Evolutionary conservation across 2,329 filamentous ascomycete genomes (phyloP).

Genomic region (Fusarium acutatum): DNA sequence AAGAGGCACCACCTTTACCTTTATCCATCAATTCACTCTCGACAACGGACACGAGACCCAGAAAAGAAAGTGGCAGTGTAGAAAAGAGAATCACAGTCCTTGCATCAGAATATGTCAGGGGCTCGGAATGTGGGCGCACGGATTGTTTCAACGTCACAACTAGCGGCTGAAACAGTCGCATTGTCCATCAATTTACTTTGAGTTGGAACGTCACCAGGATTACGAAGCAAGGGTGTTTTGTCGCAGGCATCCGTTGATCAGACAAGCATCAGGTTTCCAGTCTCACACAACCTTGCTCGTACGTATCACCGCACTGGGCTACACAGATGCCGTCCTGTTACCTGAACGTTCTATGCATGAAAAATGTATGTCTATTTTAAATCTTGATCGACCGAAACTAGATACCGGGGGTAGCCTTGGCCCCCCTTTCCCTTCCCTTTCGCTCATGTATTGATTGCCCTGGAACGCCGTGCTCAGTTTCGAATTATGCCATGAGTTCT

Average conservation of each 20-base stretch:
- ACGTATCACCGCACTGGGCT: neutral
- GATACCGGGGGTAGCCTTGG: neutral
- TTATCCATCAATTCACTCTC: constrained; percentile 16
- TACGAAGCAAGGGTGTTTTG: constrained; percentile 8
- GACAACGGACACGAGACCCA: neutral
- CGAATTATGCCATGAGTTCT: constrained; percentile 15
- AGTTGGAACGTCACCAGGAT: constrained; percentile 14
- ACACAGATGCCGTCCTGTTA: neutral
- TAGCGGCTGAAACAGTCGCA: constrained; percentile 38
- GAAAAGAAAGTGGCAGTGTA: neutral
- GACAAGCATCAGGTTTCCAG: constrained; percentile 18
- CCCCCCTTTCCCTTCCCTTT: neutral
- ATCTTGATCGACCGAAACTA: constrained; percentile 17
- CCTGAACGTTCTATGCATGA: constrained; percentile 4
- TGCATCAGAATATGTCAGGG: constrained; percentile 31
- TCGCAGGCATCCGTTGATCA: constrained; percentile 29
- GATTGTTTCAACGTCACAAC: constrained; percentile 37
- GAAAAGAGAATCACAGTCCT: constrained; percentile 4
- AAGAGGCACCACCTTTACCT: neutral
- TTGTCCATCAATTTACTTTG: constrained; percentile 5
- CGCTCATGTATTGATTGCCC: constrained; percentile 11
- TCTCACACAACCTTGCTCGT: neutral
- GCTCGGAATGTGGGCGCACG: constrained; percentile 33
- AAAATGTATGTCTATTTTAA: constrained; percentile 25
- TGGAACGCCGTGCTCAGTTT: constrained; percentile 35